A percentile compares a stretch with the other conserved stretches of the same genome.
These are phyloP conservation scores for Strobilomyces confusus DNA, from an alignment of 768 basidiomycete species.

Conservation along the genomic window DNA sequence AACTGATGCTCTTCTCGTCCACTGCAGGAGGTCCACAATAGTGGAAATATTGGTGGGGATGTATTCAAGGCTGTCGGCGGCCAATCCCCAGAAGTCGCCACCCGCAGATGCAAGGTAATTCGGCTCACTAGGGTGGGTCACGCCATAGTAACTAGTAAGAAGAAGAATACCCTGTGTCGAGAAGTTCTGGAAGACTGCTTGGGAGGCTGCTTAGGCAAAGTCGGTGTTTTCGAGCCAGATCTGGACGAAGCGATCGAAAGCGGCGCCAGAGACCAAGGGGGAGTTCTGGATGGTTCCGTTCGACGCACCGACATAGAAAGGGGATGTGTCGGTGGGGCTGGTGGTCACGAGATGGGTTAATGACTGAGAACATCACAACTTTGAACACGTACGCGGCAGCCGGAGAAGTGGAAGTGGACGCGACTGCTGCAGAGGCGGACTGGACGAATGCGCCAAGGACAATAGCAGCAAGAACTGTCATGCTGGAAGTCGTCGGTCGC, in stretches of 20 bases:
- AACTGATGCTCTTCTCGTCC: conserved; percentile 52
- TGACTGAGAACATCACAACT: too few species aligned
- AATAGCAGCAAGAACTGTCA: conserved; percentile 10
- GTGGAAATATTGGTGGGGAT: conserved; percentile 49
- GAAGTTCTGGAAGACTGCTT: conserved; percentile 31
- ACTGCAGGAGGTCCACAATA: conserved; percentile 56
- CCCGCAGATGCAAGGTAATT: conserved; percentile 36
- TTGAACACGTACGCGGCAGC: too few species aligned
- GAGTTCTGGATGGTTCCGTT: too few species aligned
- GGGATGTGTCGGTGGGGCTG: too few species aligned
- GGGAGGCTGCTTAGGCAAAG: conserved; percentile 18
- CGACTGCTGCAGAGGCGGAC: too few species aligned
- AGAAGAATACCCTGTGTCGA: conserved; percentile 48
- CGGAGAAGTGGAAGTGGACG: too few species aligned
- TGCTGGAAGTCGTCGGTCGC: neutral
- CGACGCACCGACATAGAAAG: too few species aligned
- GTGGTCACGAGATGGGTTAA: too few species aligned
- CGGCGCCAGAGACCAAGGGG: neutral
- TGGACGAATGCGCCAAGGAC: too few species aligned
- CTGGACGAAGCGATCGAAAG: conserved; percentile 45
- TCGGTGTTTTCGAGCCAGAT: conserved; percentile 66
- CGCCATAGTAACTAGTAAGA: conserved; percentile 43
- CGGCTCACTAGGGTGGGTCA: conserved; percentile 59
- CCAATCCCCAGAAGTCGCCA: neutral
- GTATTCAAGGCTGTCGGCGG: neutral